These are phyloP conservation scores for Zarea fungicola DNA, from an alignment of 2,329 filamentous ascomycete genomes.

Conservation along the genomic window DNA sequence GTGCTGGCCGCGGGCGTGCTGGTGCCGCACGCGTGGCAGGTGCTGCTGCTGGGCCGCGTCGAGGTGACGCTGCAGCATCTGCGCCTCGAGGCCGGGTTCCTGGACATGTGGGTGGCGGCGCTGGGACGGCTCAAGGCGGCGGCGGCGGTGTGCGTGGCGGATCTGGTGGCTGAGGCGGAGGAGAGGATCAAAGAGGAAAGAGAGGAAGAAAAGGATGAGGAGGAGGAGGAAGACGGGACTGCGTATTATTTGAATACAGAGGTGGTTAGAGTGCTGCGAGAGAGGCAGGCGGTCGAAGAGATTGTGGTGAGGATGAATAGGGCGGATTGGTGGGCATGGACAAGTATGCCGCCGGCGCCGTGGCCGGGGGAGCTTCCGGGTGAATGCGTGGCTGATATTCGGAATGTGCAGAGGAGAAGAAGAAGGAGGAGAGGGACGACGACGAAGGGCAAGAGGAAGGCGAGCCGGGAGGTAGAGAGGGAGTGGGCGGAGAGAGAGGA, in stretches of 20 bases:
- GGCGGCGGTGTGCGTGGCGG: conserved; percentile 5
- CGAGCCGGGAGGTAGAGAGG: not conserved
- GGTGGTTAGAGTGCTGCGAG: not conserved
- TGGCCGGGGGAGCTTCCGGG: conserved; percentile 4
- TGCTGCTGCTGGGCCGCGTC: conserved; percentile 5
- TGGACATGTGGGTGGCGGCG: conserved; percentile 7
- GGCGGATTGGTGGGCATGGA: conserved; percentile 11
- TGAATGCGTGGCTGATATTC: conserved; percentile 1
- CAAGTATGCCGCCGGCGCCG: conserved; percentile 5
- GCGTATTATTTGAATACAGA: no score
- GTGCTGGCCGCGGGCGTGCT: conserved; percentile 8
- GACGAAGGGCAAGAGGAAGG: not conserved
- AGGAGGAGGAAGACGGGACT: no score
- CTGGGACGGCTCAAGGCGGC: conserved; percentile 6
- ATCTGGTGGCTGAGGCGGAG: not conserved
- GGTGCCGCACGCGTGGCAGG: conserved; percentile 12
- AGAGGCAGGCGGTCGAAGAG: conserved; percentile 4
- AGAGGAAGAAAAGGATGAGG: no score
- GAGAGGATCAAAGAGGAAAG: not conserved
- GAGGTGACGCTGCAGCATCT: conserved; percentile 9
- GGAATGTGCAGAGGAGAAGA: not conserved
- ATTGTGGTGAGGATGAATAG: conserved; percentile 7
- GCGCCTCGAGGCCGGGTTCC: conserved; percentile 4
- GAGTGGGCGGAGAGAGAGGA: not conserved
- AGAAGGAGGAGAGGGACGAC: not conserved